Percentiles rank a stretch among this genome's conserved stretches.
These are phyloP conservation scores for Xylaria curta DNA, from an alignment of 495 filamentous ascomycete genomes.

Conservation along the genomic window DNA sequence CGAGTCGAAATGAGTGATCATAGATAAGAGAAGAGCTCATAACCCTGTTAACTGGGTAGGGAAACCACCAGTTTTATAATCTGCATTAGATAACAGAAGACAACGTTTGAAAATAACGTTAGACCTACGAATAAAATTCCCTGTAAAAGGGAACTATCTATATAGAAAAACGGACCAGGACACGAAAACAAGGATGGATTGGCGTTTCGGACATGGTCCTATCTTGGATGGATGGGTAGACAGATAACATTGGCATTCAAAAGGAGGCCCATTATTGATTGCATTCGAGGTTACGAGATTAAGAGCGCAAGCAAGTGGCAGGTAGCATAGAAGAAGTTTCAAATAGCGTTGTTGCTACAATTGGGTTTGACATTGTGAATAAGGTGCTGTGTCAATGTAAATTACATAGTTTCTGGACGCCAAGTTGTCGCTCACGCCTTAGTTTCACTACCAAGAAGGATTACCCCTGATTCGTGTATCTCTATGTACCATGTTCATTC, in stretches of 20 bases:
- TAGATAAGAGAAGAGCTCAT: background rate
- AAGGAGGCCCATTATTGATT: background rate
- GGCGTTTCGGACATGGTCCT: conserved; percentile 8
- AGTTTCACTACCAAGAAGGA: background rate
- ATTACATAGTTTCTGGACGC: too few species aligned
- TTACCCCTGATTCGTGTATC: background rate
- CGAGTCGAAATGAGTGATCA: conserved; percentile 25
- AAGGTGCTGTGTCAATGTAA: background rate
- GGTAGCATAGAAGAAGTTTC: background rate
- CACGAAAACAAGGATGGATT: background rate
- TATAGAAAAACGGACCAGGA: background rate
- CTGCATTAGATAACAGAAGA: background rate
- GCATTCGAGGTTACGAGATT: background rate
- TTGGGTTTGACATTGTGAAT: background rate
- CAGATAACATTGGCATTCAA: background rate
- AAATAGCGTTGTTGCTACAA: background rate
- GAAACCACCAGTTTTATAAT: background rate
- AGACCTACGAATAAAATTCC: background rate
- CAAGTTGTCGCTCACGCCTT: background rate
- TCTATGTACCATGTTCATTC: background rate
- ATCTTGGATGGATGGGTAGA: background rate
- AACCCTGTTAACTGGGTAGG: too few species aligned
- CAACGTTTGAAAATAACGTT: background rate
- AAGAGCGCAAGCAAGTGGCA: background rate
- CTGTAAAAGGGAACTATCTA: background rate